Base-by-base conservation (phyloP, 441 rosid genomes). In the Jatropha multifida region DNA sequence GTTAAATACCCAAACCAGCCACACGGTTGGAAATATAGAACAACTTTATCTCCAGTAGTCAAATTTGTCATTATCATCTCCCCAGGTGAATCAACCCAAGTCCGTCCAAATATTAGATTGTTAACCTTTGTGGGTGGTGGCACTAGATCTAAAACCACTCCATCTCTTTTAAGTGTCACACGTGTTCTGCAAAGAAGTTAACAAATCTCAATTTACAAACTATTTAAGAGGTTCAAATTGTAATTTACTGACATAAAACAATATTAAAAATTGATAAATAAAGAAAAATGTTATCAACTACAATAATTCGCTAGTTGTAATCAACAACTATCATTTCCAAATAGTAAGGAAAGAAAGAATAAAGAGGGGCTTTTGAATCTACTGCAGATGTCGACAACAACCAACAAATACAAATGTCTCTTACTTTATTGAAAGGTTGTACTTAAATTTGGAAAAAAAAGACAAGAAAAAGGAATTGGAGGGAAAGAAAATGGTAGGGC, bases 41-140 rank as follows among this genome's bases (percentile, higher is more conserved):
- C 97, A 40, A 77, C 98, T 88, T 94, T 96, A 81, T 96, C 98
- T 67, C 99, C 97, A 0, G 98, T 96, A 60, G 92, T 88, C 87
- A 86, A 65, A 87, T 96, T 96, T 58, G 98, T 89, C 89, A 96
- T 81, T 81, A 96, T 72, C 97, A 96, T 94, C 86, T 96, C 99
- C 78, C 99, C 99, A 18, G 89, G 89, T 0, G 97, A 85, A 75
- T 96, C 99, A 20, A 92, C 86, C 99, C 99, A 96, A 69, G 99
- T 96, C 78, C 99, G 86, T 82, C 99, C 99, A 78, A 96, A 94
- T n/a, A 94, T 96, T 65, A 96, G 86, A 85, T 96, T 96, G 88
- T 91, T 91, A 59, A 91, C 98, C 82, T 96, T 96, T 32, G 99
- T 86, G 38, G 85, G 91, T 72, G 99, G 99, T 44, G 99, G 99